Conservation (phyloP, 1,139 yeast genomes). For the Pichia sp. region DNA sequence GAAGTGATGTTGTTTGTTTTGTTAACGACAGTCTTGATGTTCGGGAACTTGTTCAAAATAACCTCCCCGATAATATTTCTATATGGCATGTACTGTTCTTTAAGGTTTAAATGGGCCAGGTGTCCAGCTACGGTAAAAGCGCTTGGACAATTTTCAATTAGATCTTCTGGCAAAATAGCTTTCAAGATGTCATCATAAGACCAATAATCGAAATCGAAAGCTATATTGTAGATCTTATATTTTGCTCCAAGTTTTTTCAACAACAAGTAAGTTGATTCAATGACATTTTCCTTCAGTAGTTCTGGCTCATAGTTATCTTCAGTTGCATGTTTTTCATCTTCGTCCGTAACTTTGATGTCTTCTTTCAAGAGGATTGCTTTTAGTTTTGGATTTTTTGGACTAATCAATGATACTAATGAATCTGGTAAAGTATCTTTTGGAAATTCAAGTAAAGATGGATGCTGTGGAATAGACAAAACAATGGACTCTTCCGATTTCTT, state of each 20-base stretch:
- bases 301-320: slow-evolving; percentile 15
- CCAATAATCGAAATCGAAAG: slow-evolving; percentile 76
- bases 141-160: slow-evolving; percentile 72
- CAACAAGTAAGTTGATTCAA: slow-evolving; percentile 39
- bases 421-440: slow-evolving; percentile 11
- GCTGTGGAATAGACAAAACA: slow-evolving; percentile 56
- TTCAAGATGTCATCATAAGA: slow-evolving; percentile 77
- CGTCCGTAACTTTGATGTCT: slow-evolving; percentile 39
- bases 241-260: slow-evolving; percentile 45
- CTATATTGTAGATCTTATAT: slow-evolving; percentile 51
- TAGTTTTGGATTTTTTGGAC: slow-evolving; percentile 30
- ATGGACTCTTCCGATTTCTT: slow-evolving; percentile 39
- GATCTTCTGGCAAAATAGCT: slow-evolving; percentile 69
- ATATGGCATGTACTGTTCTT: slow-evolving; percentile 81
- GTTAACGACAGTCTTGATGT: slow-evolving; percentile 87
- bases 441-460: slow-evolving; percentile 56
- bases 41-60: slow-evolving; percentile 77
- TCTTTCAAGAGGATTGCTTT: slow-evolving; percentile 66
- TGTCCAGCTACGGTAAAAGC: slow-evolving; percentile 96
- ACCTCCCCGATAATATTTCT: slow-evolving; percentile 83
- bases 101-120: slow-evolving; percentile 84
- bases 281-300: slow-evolving; percentile 31
- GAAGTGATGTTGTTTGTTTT: slow-evolving; percentile 85
- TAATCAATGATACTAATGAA: slow-evolving; percentile 22
- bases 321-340: slow-evolving; percentile 31